These are phyloP conservation scores for Aspergillus diversus DNA, from an alignment of 495 filamentous ascomycete genomes.

Conservation along the genomic window DNA sequence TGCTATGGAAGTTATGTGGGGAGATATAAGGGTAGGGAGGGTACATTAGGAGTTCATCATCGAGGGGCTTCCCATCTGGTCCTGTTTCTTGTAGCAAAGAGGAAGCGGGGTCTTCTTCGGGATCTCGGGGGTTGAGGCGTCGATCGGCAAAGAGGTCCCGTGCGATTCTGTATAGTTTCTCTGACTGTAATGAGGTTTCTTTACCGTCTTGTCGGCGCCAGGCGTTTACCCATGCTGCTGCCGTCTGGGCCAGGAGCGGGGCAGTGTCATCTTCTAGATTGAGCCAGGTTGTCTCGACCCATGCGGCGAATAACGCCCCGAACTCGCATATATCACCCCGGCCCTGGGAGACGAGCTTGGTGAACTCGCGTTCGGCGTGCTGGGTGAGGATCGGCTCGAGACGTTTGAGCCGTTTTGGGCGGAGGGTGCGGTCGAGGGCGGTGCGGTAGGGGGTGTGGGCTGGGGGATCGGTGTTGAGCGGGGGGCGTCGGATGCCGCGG, in stretches of 20 bases:
- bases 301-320: conserved; percentile 2
- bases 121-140: neutral
- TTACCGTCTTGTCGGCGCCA: conserved; percentile 12
- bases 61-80: neutral
- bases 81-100: conserved; percentile 4
- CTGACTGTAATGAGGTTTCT: neutral
- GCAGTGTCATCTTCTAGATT: conserved; percentile 5
- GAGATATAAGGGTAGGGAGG: too few relatives aligned
- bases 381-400: neutral
- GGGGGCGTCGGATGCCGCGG: conserved; percentile 8
- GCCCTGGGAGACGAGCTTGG: neutral
- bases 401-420: neutral
- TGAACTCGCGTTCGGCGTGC: conserved; percentile 10
- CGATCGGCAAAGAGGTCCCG: conserved; percentile 5
- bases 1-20: too few relatives aligned
- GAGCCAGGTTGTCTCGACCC: conserved; percentile 9
- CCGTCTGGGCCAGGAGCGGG: neutral
- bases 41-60: conserved; percentile 12
- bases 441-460: conserved; percentile 8
- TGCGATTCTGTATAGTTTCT: conserved; percentile 2
- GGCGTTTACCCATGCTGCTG: conserved; percentile 10
- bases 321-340: conserved; percentile 10
- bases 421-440: conserved; percentile 5
- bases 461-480: conserved; percentile 9
- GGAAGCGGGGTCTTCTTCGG: conserved; percentile 4